A percentile compares a stretch with the other conserved stretches of the same genome.
phyloP scores from a whole-genome alignment of 129 eudicot species.

The Apium graveolens region DNA sequence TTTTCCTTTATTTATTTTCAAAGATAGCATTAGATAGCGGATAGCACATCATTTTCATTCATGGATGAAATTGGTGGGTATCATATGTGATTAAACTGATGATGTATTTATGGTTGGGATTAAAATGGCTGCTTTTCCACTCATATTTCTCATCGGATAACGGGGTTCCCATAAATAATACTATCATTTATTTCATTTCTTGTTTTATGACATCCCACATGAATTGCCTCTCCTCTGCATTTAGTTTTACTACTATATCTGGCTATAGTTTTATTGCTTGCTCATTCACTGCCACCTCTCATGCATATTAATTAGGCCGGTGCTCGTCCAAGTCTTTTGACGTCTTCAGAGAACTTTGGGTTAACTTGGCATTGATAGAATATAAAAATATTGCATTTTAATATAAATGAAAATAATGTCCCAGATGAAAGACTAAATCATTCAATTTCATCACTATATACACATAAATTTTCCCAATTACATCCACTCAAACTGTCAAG shows the following conservation, averaged over 20 bases:
- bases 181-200: constrained; percentile 8
- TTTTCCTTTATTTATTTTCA: background rate
- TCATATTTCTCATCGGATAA: background rate
- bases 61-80: constrained; percentile 5
- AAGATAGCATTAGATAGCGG: background rate
- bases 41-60: constrained; percentile 5
- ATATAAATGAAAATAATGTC: no score
- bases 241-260: constrained; percentile 6
- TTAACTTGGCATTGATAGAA: no score
- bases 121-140: constrained; percentile 4
- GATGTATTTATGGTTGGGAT: constrained; percentile 5
- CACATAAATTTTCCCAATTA: no score
- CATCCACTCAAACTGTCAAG: no score
- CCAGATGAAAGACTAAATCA: no score
- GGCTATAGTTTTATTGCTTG: constrained; percentile 12
- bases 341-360: background rate
- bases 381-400: no score
- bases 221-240: constrained; percentile 28
- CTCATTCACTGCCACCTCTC: constrained; percentile 6
- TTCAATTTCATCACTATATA: no score
- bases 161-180: background rate
- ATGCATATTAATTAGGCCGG: constrained; percentile 1
- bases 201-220: constrained; percentile 29
- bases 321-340: constrained; percentile 1
- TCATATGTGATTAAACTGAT: background rate